Percentiles rank a stretch among this genome's conserved stretches.
Conservation (phyloP, 805 yeast species). For the Nakazawaea pomicola region DNA sequence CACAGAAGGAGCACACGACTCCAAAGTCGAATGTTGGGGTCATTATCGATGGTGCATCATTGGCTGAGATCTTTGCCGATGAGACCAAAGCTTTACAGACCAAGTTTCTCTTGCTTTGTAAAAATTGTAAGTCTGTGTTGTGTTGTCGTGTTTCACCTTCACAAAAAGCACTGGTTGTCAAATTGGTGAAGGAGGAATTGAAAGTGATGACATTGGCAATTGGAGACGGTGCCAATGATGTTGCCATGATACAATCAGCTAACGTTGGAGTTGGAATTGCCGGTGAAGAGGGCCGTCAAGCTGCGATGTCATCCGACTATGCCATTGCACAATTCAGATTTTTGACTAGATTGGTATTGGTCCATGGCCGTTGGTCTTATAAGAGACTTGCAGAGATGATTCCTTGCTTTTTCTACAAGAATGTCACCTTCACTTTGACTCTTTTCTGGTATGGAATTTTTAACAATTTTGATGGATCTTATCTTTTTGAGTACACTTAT, state of each 20-base stretch:
- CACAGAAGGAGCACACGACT: conserved; percentile 57
- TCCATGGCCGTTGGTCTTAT: conserved; percentile 87
- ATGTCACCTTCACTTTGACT: conserved; percentile 68
- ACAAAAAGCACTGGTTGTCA: conserved; percentile 81
- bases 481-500: conserved; percentile 72
- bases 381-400: conserved; percentile 80
- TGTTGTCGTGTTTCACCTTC: conserved; percentile 89
- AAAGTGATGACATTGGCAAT: conserved; percentile 83
- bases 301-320: conserved; percentile 84
- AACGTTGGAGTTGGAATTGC: conserved; percentile 88
- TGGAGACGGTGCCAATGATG: conserved; percentile 89
- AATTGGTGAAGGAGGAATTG: conserved; percentile 64
- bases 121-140: conserved; percentile 74
- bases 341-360: conserved; percentile 57
- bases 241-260: conserved; percentile 87
- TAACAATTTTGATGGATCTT: conserved; percentile 74
- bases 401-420: conserved; percentile 76
- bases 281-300: conserved; percentile 89
- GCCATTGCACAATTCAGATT: conserved; percentile 82
- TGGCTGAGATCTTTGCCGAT: conserved; percentile 42
- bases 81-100: conserved; percentile 37
- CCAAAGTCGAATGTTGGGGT: conserved; percentile 67
- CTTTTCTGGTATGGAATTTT: conserved; percentile 78
- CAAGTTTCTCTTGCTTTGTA: conserved; percentile 67
- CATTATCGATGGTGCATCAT: conserved; percentile 77